These are phyloP conservation scores for Phaffia rhodozyma DNA, from an alignment of 1,284 basidiomycete genomes.

Conservation along the genomic window DNA sequence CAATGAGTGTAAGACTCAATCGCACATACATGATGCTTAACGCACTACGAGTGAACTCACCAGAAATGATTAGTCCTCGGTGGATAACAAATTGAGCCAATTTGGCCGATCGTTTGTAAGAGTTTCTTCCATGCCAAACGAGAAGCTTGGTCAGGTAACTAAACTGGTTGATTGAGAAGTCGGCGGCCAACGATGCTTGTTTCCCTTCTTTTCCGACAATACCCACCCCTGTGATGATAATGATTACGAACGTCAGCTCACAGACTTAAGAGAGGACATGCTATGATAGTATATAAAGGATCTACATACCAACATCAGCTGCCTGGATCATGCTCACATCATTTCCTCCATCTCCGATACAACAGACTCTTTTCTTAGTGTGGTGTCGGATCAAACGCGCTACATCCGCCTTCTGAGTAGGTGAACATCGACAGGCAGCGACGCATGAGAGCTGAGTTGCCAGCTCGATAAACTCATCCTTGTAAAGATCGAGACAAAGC, in stretches of 20 bases:
- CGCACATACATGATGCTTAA: constrained; percentile 26
- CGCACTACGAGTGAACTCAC: constrained; percentile 45
- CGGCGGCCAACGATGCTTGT: constrained; percentile 88
- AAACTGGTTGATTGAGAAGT: constrained; percentile 96
- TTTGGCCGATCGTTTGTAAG: constrained; percentile 94
- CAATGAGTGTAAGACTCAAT: not conserved
- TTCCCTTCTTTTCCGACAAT: constrained; percentile 99
- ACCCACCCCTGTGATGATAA: constrained; percentile 56
- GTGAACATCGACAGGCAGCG: constrained; percentile 94
- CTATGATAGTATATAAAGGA: not conserved
- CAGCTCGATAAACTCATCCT: constrained; percentile 88
- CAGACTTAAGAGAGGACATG: not conserved
- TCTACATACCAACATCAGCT: constrained; percentile 75
- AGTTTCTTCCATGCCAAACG: constrained; percentile 79
- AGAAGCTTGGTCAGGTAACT: constrained; percentile 87
- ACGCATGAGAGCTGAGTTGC: constrained; percentile 92
- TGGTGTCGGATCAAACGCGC: constrained; percentile 78
- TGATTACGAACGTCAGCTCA: not conserved
- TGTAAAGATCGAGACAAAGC: constrained; percentile 77
- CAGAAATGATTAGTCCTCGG: constrained; percentile 90
- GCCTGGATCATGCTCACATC: constrained; percentile 96
- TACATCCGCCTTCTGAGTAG: constrained; percentile 97
- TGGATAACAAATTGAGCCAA: constrained; percentile 98
- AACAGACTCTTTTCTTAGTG: constrained; percentile 91
- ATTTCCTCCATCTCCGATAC: constrained; percentile 95